Conservation (phyloP, 495 filamentous ascomycete genomes). For the Aspergillus bertholletiae region DNA sequence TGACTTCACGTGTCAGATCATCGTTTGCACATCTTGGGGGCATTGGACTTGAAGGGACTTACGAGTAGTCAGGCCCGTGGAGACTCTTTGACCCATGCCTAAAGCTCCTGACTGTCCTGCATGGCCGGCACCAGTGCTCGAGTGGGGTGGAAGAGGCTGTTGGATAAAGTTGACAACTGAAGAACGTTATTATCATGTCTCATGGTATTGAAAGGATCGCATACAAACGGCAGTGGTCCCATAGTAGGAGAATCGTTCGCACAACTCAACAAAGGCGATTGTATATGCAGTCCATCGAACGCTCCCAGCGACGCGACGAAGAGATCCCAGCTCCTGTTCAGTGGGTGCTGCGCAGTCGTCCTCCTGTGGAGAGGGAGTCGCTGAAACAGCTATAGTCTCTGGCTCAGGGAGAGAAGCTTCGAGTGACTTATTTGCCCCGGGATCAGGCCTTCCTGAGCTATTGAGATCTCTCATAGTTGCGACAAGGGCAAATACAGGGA, state of each 20-base stretch:
- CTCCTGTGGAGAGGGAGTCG: not conserved
- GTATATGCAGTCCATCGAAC: constrained; percentile 64
- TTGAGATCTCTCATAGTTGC: not conserved
- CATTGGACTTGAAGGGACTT: constrained; percentile 5
- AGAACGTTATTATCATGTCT: not conserved
- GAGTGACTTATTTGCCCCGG: not conserved
- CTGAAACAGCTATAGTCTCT: not conserved
- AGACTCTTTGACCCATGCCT: constrained; percentile 61
- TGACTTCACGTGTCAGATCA: constrained; percentile 39
- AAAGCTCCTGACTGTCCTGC: constrained; percentile 60
- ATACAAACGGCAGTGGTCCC: constrained; percentile 69
- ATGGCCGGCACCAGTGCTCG: constrained; percentile 56
- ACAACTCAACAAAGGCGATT: constrained; percentile 71
- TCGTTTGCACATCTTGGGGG: not conserved
- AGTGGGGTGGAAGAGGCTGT: constrained; percentile 57
- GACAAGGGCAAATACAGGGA: no score
- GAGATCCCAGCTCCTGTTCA: constrained; percentile 52
- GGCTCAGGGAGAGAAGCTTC: not conserved
- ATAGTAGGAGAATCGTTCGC: constrained; percentile 79
- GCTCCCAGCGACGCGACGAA: constrained; percentile 62
- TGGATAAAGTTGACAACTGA: constrained; percentile 66
- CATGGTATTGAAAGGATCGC: constrained; percentile 10
- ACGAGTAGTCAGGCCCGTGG: constrained; percentile 56
- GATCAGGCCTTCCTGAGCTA: not conserved
- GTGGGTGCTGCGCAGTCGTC: constrained; percentile 41